Base-by-base conservation (phyloP, 2,329 filamentous ascomycete genomes). In the Monosporascus sp. region DNA sequence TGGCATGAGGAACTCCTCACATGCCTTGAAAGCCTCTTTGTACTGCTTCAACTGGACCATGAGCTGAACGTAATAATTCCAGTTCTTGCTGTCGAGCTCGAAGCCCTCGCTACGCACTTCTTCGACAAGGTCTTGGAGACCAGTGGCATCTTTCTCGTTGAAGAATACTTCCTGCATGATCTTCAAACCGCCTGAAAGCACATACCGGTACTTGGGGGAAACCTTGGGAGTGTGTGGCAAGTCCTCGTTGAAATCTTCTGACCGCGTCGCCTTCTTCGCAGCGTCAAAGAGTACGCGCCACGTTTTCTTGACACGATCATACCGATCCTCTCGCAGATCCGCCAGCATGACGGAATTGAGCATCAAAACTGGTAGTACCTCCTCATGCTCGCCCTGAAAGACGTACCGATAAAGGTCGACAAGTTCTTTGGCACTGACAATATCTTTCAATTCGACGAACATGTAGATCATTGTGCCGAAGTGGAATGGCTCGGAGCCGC, bases 1-100 rank as follows among this genome's bases (percentile, higher is more conserved):
- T 1, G 81, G 78, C 81, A 96, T 95, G 52, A 97, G 84, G 55
- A 83, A 82, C 25, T 77, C 72, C 72, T 97, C 93, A 65, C 89
- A 93, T 49, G 85, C 71, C 22, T 73, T 66, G 70, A 94, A 96
- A 38, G 91, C 91, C 20, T 86, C 76, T 47, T 82, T 71, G 61
- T 80, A 79, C 46, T 79, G 76, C 46, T 79, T 77, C 51, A 83
- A 75, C 15, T 76, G 73, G 24, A 84, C 82, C 27, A 97, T 81
- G 49, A 78, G 70, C 61, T 87, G 82, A 52, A 96, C 79, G 58
- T 89, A 85, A 49, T 81, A 77, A 66, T 96, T 94, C 90, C 90
- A 96, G 60, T 89, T 91, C 61, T 79, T 80, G 65, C 82, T 85
- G 63, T 90, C 86, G 53, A 97, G 70, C 27, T 75, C 73, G 72